Evolutionary conservation across 805 yeast species (phyloP).

Genomic region (Kluyveromyces siamensis): DNA sequence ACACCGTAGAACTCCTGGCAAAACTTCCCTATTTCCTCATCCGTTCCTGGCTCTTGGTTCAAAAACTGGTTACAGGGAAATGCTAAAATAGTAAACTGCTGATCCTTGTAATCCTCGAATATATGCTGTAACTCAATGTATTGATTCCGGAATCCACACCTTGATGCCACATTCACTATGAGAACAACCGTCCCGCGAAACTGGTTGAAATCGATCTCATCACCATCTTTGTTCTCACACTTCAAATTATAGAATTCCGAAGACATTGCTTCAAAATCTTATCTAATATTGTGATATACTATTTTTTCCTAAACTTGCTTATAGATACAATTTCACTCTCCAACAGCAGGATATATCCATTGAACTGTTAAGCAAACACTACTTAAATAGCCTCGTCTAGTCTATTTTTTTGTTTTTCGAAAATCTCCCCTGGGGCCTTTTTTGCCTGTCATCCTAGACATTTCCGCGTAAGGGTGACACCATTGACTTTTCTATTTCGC

Average conservation of each 20-base stretch:
- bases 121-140: constrained; percentile 61
- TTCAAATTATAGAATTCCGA: constrained; percentile 55
- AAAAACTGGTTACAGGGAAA: constrained; percentile 93
- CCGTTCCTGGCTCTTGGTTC: constrained; percentile 63
- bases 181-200: constrained; percentile 74
- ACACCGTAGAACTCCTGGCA: constrained; percentile 83
- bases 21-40: constrained; percentile 60
- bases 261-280: not conserved
- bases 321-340: too few species aligned
- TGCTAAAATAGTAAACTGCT: constrained; percentile 63
- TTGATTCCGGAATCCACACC: constrained; percentile 73
- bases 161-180: constrained; percentile 82
- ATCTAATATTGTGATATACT: not conserved
- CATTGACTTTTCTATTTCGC: too few species aligned
- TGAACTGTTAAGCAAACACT: too few species aligned
- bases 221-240: constrained; percentile 52
- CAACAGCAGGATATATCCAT: too few species aligned
- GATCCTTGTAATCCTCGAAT: constrained; percentile 51
- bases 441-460: too few species aligned
- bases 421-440: too few species aligned
- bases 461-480: too few species aligned
- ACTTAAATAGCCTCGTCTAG: too few species aligned
- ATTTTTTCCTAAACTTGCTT: too few species aligned
- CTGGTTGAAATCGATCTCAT: constrained; percentile 47
- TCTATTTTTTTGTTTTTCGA: too few species aligned